These are phyloP conservation scores for Ceratobasidium sp. DNA, from an alignment of 1,284 basidiomycete species.

Conservation along the genomic window DNA sequence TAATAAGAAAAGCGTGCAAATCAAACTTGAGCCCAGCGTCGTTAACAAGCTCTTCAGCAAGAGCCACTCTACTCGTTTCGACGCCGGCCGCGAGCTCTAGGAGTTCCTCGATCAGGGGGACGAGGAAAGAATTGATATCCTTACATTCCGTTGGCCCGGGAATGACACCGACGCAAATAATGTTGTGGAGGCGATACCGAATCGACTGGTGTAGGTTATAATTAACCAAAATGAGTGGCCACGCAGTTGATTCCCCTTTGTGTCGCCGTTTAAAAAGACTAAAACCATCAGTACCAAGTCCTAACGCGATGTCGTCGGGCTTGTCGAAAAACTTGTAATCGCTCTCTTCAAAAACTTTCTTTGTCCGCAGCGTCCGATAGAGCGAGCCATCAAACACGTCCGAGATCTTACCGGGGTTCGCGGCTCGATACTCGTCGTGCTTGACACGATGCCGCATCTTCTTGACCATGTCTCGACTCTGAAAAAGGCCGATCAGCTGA, in stretches of 20 bases:
- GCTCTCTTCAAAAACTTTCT: not conserved
- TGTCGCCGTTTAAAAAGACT: constrained; percentile 58
- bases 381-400: constrained; percentile 51
- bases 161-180: constrained; percentile 47
- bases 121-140: constrained; percentile 47
- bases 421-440: constrained; percentile 36
- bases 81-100: constrained; percentile 42
- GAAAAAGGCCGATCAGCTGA: constrained; percentile 34
- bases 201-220: constrained; percentile 46
- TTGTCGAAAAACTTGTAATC: constrained; percentile 54
- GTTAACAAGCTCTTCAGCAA: not conserved
- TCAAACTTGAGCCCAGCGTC: constrained; percentile 7
- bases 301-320: constrained; percentile 55
- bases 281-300: constrained; percentile 59
- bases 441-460: constrained; percentile 52
- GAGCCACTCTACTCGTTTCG: constrained; percentile 5
- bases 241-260: constrained; percentile 55
- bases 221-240: constrained; percentile 48
- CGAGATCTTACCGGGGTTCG: constrained; percentile 44
- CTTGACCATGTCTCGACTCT: constrained; percentile 46
- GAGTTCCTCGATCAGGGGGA: constrained; percentile 44
- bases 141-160: constrained; percentile 44
- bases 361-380: constrained; percentile 26
- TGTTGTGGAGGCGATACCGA: constrained; percentile 41
- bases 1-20: constrained; percentile 41